These are phyloP conservation scores for Phytopythium delawarense DNA, from an alignment of 352 stramenopile species.

Conservation along the genomic window DNA sequence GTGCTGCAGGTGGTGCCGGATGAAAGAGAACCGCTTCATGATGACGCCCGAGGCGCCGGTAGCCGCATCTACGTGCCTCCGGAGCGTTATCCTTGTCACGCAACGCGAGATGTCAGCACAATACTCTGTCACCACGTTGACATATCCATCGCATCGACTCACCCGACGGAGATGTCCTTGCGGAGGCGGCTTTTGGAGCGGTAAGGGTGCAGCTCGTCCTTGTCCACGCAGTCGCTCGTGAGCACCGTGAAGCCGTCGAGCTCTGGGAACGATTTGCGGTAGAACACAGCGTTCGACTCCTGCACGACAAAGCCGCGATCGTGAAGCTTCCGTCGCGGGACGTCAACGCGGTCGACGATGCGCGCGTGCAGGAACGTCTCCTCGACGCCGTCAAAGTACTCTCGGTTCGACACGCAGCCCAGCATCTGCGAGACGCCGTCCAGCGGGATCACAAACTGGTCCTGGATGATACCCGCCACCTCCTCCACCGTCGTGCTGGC, in stretches of 20 bases:
- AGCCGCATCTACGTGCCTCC: conserved; percentile 25
- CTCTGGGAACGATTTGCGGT: conserved; percentile 33
- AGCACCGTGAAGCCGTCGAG: conserved; percentile 32
- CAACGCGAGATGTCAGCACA: neutral
- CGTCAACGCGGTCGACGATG: conserved; percentile 57
- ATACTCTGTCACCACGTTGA: neutral
- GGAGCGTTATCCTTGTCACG: conserved; percentile 27
- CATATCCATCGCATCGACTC: conserved; percentile 1
- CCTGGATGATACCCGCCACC: conserved; percentile 45
- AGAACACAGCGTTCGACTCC: conserved; percentile 63
- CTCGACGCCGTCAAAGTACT: conserved; percentile 59
- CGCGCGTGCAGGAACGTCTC: conserved; percentile 50
- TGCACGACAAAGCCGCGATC: conserved; percentile 51
- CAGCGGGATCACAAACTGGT: conserved; percentile 52
- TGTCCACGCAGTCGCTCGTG: conserved; percentile 52
- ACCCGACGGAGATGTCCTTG: conserved; percentile 59
- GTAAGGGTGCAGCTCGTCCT: conserved; percentile 61
- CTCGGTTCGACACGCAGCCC: conserved; percentile 51
- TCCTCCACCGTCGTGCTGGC: conserved; percentile 34
- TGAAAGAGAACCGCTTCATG: conserved; percentile 68
- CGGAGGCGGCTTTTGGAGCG: conserved; percentile 32
- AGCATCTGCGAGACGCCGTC: conserved; percentile 51
- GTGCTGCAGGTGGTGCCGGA: conserved; percentile 52
- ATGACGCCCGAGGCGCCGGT: conserved; percentile 37
- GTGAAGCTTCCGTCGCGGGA: conserved; percentile 25